These are phyloP conservation scores for Suillus hirtellus DNA, from an alignment of 768 basidiomycete species.

Conservation along the genomic window DNA sequence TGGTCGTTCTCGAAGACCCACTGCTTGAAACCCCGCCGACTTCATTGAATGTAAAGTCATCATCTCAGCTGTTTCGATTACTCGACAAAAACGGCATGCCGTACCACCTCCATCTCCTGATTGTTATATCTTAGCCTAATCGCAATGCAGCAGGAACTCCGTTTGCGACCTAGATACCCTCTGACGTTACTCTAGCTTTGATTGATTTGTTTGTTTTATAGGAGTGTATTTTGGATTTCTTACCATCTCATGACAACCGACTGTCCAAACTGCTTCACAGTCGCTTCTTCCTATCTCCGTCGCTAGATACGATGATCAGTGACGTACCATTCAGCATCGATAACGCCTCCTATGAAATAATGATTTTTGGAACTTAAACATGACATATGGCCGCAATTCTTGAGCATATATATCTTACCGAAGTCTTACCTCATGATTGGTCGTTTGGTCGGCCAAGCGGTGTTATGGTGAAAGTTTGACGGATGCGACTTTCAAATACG, in stretches of 20 bases:
- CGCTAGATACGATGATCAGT: not conserved
- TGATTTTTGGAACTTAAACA: not conserved
- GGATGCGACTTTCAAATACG: not conserved
- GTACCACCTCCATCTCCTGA: not conserved
- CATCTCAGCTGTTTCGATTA: not conserved
- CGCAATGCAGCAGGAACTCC: slow-evolving; percentile 7
- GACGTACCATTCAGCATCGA: not conserved
- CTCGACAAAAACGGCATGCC: slow-evolving; percentile 12
- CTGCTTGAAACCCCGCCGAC: slow-evolving; percentile 13
- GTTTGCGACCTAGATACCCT: slow-evolving; percentile 1
- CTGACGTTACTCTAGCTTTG: not conserved
- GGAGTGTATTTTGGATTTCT: not conserved
- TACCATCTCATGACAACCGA: not conserved
- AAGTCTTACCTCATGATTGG: not conserved
- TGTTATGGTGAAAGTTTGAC: not conserved
- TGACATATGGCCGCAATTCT: not conserved
- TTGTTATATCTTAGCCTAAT: not conserved
- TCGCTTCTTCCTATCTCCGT: not conserved
- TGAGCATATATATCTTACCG: not conserved
- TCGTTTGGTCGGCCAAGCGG: not conserved
- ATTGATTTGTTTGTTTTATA: not conserved
- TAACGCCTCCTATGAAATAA: slow-evolving; percentile 6
- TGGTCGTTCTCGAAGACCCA: slow-evolving; percentile 25
- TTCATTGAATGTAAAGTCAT: not conserved
- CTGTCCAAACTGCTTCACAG: not conserved